Evolutionary conservation across 768 basidiomycete species (phyloP), one percentile per base, ranked within the genome.

Genomic region (Panaeolus papilionaceus): DNA sequence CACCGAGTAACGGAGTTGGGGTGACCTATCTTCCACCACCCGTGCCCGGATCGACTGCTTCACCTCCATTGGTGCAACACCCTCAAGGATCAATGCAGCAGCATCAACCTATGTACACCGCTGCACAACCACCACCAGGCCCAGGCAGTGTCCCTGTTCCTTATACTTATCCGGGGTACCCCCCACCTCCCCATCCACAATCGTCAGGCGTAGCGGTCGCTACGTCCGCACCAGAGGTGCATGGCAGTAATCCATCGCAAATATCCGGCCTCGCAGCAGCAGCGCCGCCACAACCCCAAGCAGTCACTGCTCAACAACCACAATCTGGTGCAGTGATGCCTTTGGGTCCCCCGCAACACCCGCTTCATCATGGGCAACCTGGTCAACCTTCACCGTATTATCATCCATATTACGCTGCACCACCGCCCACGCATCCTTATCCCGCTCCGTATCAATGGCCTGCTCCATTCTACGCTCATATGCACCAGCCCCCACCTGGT

Each of bases 161-260:
- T 28, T 72, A 71, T 45, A 38, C 66, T 16, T 68, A 67, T 33
- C 39, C 70, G n/a, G 68, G 68, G 5, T 71, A 70, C 64, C 64
- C 69, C 18, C 61, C 71, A n/a, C 68, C 66, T 4, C 68, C 71
- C 69, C 64, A 69, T n/a, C 69, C 58, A 39, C 69, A 69, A 40
- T 63, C 63, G 49, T 58, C 68, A 45, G 54, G 65, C 65, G 37
- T 67, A 38, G 49, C 67, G 47, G 49, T 69, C 66, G 38, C 67
- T 37, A 44, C 67, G 40, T 65, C 67, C 28, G 70, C 69, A 40
- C 64, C 72, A 42, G 73, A 72, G 67, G 71, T 69, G 67, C 74
- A 75, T 68, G 68, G 72, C 71, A 74, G 69, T 69, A 67, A 76
- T 74, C 75, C 73, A 74, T 75, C 76, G 71, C 76, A 76, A 70